Conservation (phyloP, 2,329 filamentous ascomycete species). For the Diaporthe citrichinensis region DNA sequence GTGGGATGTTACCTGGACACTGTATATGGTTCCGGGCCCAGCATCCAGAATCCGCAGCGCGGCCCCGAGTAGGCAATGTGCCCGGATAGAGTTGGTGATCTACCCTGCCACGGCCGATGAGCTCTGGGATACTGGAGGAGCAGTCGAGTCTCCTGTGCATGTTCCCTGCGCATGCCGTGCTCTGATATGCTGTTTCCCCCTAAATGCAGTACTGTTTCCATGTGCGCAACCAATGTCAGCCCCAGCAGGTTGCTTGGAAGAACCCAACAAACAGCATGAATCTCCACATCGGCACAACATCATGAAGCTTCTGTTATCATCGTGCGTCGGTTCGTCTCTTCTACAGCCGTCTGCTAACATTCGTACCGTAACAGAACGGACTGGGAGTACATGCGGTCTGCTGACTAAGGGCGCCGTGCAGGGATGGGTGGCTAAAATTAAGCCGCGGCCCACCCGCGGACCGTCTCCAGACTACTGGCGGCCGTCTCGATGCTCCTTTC, state of each 20-base stretch:
- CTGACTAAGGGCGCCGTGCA: slow-evolving; percentile 10
- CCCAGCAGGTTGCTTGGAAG: not conserved
- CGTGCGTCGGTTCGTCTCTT: not conserved
- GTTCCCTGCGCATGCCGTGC: not conserved
- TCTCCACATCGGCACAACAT: not conserved
- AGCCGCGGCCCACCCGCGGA: slow-evolving; percentile 25
- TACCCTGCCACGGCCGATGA: slow-evolving; percentile 6
- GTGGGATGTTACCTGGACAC: not conserved
- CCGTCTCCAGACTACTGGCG: slow-evolving; percentile 24
- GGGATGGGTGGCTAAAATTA: slow-evolving; percentile 24
- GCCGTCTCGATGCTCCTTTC: slow-evolving; percentile 24
- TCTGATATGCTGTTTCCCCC: slow-evolving; percentile 13
- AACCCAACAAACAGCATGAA: not conserved
- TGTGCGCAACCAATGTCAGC: not conserved
- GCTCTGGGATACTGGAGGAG: not conserved
- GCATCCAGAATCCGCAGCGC: not conserved
- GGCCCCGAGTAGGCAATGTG: slow-evolving; percentile 10
- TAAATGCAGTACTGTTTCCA: not conserved
- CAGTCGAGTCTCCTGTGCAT: not conserved
- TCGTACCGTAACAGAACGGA: not conserved
- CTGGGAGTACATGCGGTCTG: not conserved
- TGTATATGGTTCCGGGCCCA: slow-evolving; percentile 1
- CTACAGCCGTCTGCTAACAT: not conserved
- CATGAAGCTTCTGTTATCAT: not conserved
- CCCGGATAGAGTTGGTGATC: slow-evolving; percentile 26